Evolutionary conservation across 495 filamentous ascomycete genomes (phyloP), one percentile per base, ranked within the genome.

Genomic region (Lasiosphaeria ovina): DNA sequence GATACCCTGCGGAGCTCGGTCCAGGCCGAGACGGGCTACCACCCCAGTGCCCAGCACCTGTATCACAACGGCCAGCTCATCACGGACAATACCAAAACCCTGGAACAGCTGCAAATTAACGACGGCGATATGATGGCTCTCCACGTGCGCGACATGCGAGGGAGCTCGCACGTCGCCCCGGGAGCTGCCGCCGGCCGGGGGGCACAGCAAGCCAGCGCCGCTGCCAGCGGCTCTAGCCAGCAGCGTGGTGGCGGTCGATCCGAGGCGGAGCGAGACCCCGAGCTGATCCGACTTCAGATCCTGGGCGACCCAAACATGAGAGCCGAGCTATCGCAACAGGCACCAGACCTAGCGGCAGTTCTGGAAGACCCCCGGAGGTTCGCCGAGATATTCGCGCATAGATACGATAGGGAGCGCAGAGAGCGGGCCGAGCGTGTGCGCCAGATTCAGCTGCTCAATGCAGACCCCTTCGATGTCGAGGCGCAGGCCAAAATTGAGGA

Each of bases 401-500:
- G 89, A 70, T 79, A 85, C 64, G 80, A 86, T 49, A 79, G 85
- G 64, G 88, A 95, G 59, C 79, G 82, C 47, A 84, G 91, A 56
- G 77, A 79, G 44, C 86, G 93, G 62, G 82, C 79, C 35, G 85
- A 91, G 69, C 88, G 93, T 59, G 85, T 89, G 62, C 85, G 88
- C n/a, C 85, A 91, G 64, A 90, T 96, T 61, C 79, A 78, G 62
- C 68, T 71, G 71, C 79, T 98, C 44, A 96, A 97, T 65, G 87
- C 89, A 7, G 94, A 98, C 66, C 92, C 93, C 2, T 96, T 98
- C 69, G 91, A 97, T 68, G 74, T 87, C 33, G 92, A 95, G 51
- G 90, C 91, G 12, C 94, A 98, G 74, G 81, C 81, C n/a, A 88
- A 88, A 75, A 98, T 98, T 54, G 94, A 92, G 70, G 94, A 98